phyloP scores from a whole-genome alignment of 768 basidiomycete genomes.

The Zangia roseola region DNA sequence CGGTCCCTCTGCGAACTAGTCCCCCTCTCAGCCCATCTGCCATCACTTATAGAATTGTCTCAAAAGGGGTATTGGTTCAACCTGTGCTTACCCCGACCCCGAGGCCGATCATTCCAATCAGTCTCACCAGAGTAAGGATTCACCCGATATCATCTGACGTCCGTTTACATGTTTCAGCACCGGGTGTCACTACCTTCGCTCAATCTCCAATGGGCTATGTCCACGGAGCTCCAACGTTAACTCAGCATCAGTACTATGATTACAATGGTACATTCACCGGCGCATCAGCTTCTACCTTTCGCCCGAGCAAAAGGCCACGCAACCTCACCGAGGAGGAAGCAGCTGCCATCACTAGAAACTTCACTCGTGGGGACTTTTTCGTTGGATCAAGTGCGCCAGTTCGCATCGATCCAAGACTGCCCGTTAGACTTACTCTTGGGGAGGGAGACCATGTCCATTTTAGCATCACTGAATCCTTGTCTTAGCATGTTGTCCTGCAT shows the following conservation, averaged over 20 bases:
- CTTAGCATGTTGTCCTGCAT: conserved; percentile 28
- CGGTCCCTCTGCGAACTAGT: conserved; percentile 6
- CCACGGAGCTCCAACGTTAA: conserved; percentile 44
- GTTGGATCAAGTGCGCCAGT: conserved; percentile 80
- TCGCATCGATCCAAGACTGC: conserved; percentile 77
- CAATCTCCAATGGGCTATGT: conserved; percentile 40
- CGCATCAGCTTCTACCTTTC: conserved; percentile 73
- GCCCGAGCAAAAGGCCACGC: conserved; percentile 77
- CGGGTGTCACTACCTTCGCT: conserved; percentile 37
- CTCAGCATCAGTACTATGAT: conserved; percentile 70
- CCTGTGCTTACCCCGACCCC: conserved; percentile 78
- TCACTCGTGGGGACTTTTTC: conserved; percentile 78
- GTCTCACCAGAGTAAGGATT: conserved; percentile 27
- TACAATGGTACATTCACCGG: conserved; percentile 68
- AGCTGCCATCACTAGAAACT: conserved; percentile 80
- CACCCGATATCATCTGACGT: conserved; percentile 3
- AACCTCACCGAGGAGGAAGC: conserved; percentile 82
- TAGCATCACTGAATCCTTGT: conserved; percentile 49
- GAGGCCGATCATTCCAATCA: conserved; percentile 50
- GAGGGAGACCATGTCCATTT: conserved; percentile 82
- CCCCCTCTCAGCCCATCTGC: conserved; percentile 3
- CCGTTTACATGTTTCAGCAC: conserved; percentile 23
- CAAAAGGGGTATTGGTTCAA: conserved; percentile 70
- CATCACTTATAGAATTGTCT: conserved; percentile 65
- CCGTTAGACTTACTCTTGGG: conserved; percentile 75